These are phyloP conservation scores for Fusarium siculi DNA, from an alignment of 2,329 filamentous ascomycete species.

Conservation along the genomic window DNA sequence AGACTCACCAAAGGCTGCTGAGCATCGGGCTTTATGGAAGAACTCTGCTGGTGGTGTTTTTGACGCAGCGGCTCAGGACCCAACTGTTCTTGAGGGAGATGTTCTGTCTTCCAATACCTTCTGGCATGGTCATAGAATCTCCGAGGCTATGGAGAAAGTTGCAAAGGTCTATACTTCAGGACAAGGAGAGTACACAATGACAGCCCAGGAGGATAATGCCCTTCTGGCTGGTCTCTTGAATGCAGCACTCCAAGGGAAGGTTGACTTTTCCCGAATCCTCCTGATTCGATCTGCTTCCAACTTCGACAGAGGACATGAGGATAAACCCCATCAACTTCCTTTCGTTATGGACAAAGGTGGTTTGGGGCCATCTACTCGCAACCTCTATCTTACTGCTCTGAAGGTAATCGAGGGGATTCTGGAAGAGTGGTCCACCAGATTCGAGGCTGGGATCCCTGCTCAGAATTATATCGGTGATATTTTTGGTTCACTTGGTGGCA, in stretches of 20 bases:
- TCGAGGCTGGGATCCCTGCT: constrained; percentile 6
- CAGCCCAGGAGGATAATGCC: constrained; percentile 38
- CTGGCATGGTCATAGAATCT: constrained; percentile 33
- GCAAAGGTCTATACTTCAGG: constrained; percentile 26
- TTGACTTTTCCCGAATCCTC: constrained; percentile 30
- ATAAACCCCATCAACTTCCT: constrained; percentile 28
- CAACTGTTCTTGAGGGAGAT: constrained; percentile 31
- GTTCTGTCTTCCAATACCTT: constrained; percentile 37
- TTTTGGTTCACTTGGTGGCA: constrained; percentile 33
- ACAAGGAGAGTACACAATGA: constrained; percentile 32
- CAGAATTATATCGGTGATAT: constrained; percentile 35
- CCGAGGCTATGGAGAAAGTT: constrained; percentile 35
- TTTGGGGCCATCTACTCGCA: constrained; percentile 27
- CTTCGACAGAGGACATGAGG: constrained; percentile 33
- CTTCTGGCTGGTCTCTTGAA: constrained; percentile 26
- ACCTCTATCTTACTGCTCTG: constrained; percentile 27
- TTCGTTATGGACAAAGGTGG: constrained; percentile 38
- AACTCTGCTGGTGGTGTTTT: neutral
- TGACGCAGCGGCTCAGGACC: constrained; percentile 1
- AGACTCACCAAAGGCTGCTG: constrained; percentile 6
- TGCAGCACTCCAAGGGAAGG: constrained; percentile 20
- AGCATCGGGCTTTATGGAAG: constrained; percentile 18
- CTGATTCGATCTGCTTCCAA: constrained; percentile 36
- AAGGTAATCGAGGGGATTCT: constrained; percentile 26
- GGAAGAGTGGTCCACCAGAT: constrained; percentile 17